A percentile compares a stretch with the other conserved stretches of the same genome.
Conservation (phyloP, 2,329 filamentous ascomycete species). For the Claviceps quebecensis region DNA sequence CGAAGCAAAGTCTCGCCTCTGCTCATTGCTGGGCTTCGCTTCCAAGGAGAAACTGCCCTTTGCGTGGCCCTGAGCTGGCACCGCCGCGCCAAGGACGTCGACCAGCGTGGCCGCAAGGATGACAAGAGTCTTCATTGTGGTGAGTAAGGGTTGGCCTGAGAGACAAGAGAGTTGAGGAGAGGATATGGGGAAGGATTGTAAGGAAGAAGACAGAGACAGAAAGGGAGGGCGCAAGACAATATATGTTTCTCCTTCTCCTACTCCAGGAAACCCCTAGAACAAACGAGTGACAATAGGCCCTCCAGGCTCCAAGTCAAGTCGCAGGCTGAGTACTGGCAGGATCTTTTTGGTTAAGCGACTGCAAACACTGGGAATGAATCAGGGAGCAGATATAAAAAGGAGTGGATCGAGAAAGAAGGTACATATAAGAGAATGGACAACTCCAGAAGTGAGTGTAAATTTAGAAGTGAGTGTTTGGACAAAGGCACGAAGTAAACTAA, state of each 20-base stretch:
- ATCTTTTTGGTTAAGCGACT: background rate
- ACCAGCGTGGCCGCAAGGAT: background rate
- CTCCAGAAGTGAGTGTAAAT: too few species aligned
- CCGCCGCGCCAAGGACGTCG: background rate
- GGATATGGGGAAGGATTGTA: background rate
- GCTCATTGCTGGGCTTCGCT: slow-evolving; percentile 10
- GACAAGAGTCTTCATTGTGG: slow-evolving; percentile 1
- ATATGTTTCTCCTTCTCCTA: background rate
- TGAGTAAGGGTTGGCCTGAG: background rate
- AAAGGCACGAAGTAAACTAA: too few species aligned
- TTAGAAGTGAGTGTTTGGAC: too few species aligned
- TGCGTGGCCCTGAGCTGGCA: background rate
- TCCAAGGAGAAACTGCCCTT: slow-evolving; percentile 15
- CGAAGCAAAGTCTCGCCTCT: slow-evolving; percentile 17
- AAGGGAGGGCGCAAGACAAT: background rate
- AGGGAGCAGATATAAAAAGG: background rate
- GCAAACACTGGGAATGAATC: background rate
- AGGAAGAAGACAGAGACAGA: background rate
- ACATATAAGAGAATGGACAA: background rate
- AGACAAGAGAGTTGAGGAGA: background rate
- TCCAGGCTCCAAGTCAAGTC: background rate
- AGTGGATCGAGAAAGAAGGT: background rate
- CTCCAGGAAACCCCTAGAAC: background rate
- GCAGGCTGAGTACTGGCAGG: too few species aligned
- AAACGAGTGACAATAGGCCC: background rate